These are phyloP conservation scores for Tricholoma terreum DNA, from an alignment of 768 basidiomycete genomes.

Conservation along the genomic window DNA sequence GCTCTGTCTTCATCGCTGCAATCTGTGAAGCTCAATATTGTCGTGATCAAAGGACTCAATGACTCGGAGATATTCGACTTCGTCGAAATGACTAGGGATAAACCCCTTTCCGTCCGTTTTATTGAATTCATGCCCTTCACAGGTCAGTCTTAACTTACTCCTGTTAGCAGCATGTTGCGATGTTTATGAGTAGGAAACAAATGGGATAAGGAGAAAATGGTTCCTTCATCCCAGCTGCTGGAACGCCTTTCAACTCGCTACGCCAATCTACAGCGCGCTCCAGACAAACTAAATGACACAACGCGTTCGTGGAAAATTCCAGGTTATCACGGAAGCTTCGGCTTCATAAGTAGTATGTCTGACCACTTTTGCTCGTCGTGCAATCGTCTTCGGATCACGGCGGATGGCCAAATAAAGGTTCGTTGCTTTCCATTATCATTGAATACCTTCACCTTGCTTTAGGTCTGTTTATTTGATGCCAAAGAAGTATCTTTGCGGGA, in stretches of 20 bases:
- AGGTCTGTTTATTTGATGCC: constrained; percentile 88
- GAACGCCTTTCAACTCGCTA: constrained; percentile 44
- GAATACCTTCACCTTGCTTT: constrained; percentile 1
- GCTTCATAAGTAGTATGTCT: constrained; percentile 94
- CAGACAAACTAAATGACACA: constrained; percentile 77
- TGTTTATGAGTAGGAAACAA: constrained; percentile 59
- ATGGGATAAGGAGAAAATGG: constrained; percentile 81
- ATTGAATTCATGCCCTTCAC: constrained; percentile 96
- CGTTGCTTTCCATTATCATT: neutral
- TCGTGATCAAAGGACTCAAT: constrained; percentile 79
- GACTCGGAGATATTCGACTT: constrained; percentile 79
- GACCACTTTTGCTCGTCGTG: constrained; percentile 89
- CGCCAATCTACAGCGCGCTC: constrained; percentile 50
- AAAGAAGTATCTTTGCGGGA: constrained; percentile 83
- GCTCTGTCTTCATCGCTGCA: constrained; percentile 55
- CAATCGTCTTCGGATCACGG: constrained; percentile 81
- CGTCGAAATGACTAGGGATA: constrained; percentile 68
- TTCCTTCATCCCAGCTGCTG: constrained; percentile 68
- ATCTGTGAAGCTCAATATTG: constrained; percentile 80
- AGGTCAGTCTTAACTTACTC: constrained; percentile 39
- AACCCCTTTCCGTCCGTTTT: constrained; percentile 70
- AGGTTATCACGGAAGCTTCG: constrained; percentile 65
- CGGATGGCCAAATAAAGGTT: constrained; percentile 88
- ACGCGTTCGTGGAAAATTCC: constrained; percentile 76
- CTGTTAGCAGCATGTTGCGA: constrained; percentile 1